Base-by-base conservation (phyloP, 306 rosid genomes). In the Cucumis cinereus region DNA sequence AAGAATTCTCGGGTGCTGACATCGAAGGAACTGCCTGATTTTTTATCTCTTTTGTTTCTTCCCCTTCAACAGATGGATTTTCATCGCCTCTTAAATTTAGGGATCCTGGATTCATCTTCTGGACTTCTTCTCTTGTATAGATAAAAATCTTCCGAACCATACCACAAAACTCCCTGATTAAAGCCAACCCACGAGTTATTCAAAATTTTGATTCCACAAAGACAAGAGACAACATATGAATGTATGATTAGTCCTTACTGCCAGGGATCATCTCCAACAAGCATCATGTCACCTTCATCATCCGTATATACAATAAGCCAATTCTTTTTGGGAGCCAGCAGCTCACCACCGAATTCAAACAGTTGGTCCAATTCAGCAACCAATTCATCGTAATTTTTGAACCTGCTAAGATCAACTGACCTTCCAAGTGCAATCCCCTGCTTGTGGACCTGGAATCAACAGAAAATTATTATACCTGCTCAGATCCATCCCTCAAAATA, bases 181-280 rank as follows among this genome's bases (percentile, higher is more conserved):
- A 41, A 66, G 9, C 79, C 11, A 74, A 36, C 23, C 19, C 19
- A 59, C 16, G 7, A 30, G 23, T 49, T 79, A 56, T 66, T 61
- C 19, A 23, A 70, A 58, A 62, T 10, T 52, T 28, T 72, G 74
- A 35, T 53, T 28, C 75, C 61, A 41, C 43, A 17, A 7, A 59
- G 17, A 36, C 50, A 41, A 43, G 11, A 63, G 13, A 71, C 3
- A 17, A 4, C 7, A 72, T 7, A 50, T 72, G 38, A 52, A 30
- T 49, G 76, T 16, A 72, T 26, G 11, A 72, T 24, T 77, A 64
- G 75, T 82, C 56, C 99, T 89, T 90, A 94, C 99, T 79, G 96
- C 99, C 97, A 94, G 1, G 99, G 99, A 87, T 94, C 99, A 78
- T 94, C 99, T 33, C 99, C 99, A 76, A 90, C 99, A 76, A 94